Conservation (phyloP, 2,329 filamentous ascomycete species). For the Helotiales sp. region DNA sequence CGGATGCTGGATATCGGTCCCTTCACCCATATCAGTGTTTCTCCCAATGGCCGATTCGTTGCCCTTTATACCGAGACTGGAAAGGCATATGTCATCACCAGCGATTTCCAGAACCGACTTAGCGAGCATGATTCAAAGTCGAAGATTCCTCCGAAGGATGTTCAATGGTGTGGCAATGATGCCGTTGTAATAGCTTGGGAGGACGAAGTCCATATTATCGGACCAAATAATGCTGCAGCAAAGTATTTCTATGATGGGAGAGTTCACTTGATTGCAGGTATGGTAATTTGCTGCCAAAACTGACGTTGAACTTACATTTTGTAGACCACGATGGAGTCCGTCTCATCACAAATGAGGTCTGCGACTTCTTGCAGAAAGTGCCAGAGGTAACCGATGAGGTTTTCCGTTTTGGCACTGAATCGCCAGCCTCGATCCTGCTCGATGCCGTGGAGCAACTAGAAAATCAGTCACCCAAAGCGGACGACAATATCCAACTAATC, state of each 20-base stretch:
- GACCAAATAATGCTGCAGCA: conserved; percentile 75
- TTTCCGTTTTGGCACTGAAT: conserved; percentile 86
- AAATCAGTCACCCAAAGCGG: conserved; percentile 92
- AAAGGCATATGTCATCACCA: conserved; percentile 89
- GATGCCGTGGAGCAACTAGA: conserved; percentile 93
- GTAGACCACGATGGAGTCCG: conserved; percentile 81
- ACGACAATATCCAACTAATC: conserved; percentile 97
- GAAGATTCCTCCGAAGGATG: conserved; percentile 81
- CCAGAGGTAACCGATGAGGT: conserved; percentile 85
- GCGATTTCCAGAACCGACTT: conserved; percentile 90
- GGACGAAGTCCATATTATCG: conserved; percentile 93
- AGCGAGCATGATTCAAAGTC: conserved; percentile 91
- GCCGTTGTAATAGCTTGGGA: conserved; percentile 95
- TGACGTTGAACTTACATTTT: conserved; percentile 23
- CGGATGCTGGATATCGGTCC: conserved; percentile 89
- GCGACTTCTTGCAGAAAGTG: conserved; percentile 96
- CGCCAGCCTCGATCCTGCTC: conserved; percentile 87
- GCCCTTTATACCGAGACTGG: conserved; percentile 86
- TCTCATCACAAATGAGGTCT: conserved; percentile 89
- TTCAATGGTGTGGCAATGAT: conserved; percentile 97
- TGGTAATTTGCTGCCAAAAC: not conserved
- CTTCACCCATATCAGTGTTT: conserved; percentile 88
- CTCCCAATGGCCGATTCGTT: conserved; percentile 86
- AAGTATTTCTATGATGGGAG: conserved; percentile 89
- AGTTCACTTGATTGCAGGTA: conserved; percentile 86